Base-by-base conservation (phyloP, 164 flowering plant species). In the Sextonia rubra region DNA sequence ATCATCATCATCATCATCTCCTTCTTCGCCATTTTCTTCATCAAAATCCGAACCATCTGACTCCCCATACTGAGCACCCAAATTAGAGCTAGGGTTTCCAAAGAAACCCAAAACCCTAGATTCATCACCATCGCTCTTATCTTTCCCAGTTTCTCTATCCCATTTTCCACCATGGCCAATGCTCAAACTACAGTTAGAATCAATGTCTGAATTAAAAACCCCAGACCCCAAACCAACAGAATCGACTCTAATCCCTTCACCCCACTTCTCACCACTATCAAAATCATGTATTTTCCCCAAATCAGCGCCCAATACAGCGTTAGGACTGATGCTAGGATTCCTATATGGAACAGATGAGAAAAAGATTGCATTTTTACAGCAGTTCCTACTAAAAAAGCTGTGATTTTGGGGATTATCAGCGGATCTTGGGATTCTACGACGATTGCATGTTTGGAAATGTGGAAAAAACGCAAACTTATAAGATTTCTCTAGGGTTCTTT, bases 291-390 rank as follows among this genome's bases (percentile, higher is more conserved):
- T 47, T 68, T 64, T 25, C 8, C 60, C 72, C n/a, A 58, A 66
- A 62, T 4, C 1, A 71, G 49, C 17, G 72, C 61, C 72, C 24
- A 49, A 66, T 56, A 2, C 1, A 73, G 49, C 20, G 70, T 44
- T 61, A 60, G 48, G 23, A 7, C 44, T 37, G 8, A 37, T 37
- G 29, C 70, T 61, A n/a, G 61, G 72, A 73, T 70, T 79, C 69
- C 68, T 60, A 18, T 77, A 69, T 68, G 78, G 62, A 25, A 69
- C 66, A 3, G 84, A 75, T 8, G 87, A 83, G 66, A 73, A 80
- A 66, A 27, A 68, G 5, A 69, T 56, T 55, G 29, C 23, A 65
- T 18, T 7, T 60, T 61, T 52, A 20, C 27, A 20, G 47, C 26
- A 8, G 26, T 47, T 18, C 32, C 49, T 64, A 24, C 60, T 75